Evolutionary conservation across 805 yeast species (phyloP), one percentile per base, ranked within the genome.

Genomic region (Pichia deserticola): DNA sequence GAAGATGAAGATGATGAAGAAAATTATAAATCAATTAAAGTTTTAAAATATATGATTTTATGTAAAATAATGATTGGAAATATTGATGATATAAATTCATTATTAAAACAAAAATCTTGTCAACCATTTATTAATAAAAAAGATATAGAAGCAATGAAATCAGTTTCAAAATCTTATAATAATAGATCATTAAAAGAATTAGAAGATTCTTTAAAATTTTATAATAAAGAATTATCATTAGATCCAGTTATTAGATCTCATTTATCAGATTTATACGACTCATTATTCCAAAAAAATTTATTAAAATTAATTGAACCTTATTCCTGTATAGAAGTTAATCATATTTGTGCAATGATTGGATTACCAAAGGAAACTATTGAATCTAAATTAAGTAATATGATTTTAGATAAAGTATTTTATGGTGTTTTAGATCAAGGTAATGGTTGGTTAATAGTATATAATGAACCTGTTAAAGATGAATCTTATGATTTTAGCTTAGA

Each of bases 351-450:
- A 59, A 80, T 86, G 60, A 87, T 95, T 51, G 97, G 97, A 7
- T 77, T 95, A 54, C 92, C 89, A 56, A 73, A 82, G 43, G 84
- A 82, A 54, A 95, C 89, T 63, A 89, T 93, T 34, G 99, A 93
- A 70, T 95, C 95, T 25, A 93, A 93, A 67, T 75, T 93, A 55
- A 83, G 95, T 44, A 97, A 92, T 68, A 92, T 93, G 98, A 92
- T 93, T 58, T 76, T 93, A 60, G 99, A 93, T 68, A 85, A 88
- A 61, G 86, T 89, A n/a, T 89, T 93, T 60, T 86, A 83, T 63
- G 99, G 99, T 44, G 98, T 93, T 36, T 75, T 93, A 58, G 99
- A 93, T 67, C 99, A 93, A 72, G 98, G 98, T 43, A 90, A 90
- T 65, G 99, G 99, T 8, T 93, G 97, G 96, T 76, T 93, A 60